These are phyloP conservation scores for Toxoplasma gondii DNA, from an alignment of 169 alveolate genomes.

Conservation along the genomic window DNA sequence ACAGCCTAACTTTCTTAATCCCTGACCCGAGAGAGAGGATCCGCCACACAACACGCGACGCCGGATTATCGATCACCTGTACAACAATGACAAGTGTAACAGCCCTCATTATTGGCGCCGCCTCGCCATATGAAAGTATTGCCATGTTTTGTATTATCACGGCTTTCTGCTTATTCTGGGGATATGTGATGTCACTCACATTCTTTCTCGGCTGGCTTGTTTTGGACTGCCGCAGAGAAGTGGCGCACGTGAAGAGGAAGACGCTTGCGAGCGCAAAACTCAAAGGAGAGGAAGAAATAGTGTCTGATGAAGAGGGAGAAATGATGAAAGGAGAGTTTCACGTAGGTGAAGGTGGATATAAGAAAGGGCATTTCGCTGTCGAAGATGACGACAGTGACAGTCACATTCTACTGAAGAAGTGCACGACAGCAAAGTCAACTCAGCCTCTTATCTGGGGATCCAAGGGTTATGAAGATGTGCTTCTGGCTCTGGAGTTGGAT, in stretches of 20 bases:
- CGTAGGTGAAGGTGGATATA: neutral
- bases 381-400: neutral
- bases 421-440: neutral
- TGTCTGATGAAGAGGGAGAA: neutral
- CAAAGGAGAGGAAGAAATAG: slow-evolving; percentile 54
- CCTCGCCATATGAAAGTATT: slow-evolving; percentile 73
- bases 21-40: slow-evolving; percentile 77
- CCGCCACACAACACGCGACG: slow-evolving; percentile 75
- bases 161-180: slow-evolving; percentile 75
- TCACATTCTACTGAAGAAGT: neutral
- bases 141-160: slow-evolving; percentile 75
- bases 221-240: slow-evolving; percentile 75
- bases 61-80: slow-evolving; percentile 78
- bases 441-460: neutral
- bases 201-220: slow-evolving; percentile 73
- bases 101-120: slow-evolving; percentile 74
- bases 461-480: neutral
- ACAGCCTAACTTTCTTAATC: slow-evolving; percentile 74
- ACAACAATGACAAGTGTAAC: slow-evolving; percentile 74
- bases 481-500: neutral
- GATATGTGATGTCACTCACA: slow-evolving; percentile 74
- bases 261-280: slow-evolving; percentile 61
- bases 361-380: neutral
- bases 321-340: neutral
- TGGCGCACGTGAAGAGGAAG: neutral